Evolutionary conservation across 2,329 filamentous ascomycete genomes (phyloP).

Genomic region (Xylaria polymorpha): DNA sequence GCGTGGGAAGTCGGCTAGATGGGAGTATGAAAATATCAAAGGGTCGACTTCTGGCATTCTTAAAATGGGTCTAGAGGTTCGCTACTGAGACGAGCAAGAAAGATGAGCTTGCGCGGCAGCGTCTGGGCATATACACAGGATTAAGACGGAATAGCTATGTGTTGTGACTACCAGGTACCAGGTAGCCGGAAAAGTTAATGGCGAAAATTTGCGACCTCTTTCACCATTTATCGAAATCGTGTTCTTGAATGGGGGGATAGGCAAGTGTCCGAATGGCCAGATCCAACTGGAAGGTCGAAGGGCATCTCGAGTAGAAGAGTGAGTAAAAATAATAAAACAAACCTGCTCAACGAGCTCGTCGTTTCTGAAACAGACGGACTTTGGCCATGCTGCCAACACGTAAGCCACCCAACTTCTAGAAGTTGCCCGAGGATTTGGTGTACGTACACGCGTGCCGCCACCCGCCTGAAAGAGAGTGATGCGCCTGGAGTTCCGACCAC

Average conservation of each 20-base stretch:
- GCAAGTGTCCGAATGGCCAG: not conserved
- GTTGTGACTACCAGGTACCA: not conserved
- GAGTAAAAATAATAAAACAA: not conserved
- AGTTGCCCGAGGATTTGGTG: constrained; percentile 7
- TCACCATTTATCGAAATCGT: not conserved
- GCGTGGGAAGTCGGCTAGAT: constrained; percentile 60
- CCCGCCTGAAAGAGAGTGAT: not conserved
- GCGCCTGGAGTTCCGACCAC: too few species aligned
- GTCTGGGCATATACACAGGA: not conserved
- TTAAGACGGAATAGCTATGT: not conserved
- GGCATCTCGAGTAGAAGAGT: not conserved
- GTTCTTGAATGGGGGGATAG: not conserved
- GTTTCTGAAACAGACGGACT: not conserved
- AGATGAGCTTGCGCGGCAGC: not conserved
- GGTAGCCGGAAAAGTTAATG: not conserved
- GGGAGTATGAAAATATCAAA: constrained; percentile 60
- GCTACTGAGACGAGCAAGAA: not conserved
- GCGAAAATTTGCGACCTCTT: not conserved
- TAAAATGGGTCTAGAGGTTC: not conserved
- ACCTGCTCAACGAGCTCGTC: not conserved
- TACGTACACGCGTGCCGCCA: not conserved
- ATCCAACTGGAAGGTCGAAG: not conserved
- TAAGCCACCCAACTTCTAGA: constrained; percentile 18
- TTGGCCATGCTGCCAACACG: not conserved
- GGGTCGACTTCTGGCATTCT: constrained; percentile 59